Conservation (phyloP, 345 rosid species). For the Schrenkiella parvula region DNA sequence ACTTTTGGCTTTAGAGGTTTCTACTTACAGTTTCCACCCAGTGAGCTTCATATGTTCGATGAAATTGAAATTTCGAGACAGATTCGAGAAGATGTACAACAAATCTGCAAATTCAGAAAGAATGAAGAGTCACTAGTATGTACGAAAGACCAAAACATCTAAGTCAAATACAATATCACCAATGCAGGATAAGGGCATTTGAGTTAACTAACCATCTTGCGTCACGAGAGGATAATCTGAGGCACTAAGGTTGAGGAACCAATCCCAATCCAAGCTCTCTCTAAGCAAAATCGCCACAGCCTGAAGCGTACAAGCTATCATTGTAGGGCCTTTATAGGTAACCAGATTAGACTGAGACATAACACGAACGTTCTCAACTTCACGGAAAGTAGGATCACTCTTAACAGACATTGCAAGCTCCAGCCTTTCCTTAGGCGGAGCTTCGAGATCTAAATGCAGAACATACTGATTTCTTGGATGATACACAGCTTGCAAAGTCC, state of each 20-base stretch:
- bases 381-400: conserved; percentile 45
- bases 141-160: not conserved
- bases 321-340: conserved; percentile 86
- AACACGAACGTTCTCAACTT: conserved; percentile 71
- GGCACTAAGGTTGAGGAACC: conserved; percentile 91
- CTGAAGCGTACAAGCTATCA: conserved; percentile 90
- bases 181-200: not conserved
- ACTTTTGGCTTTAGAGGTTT: not conserved
- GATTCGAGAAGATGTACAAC: conserved; percentile 49
- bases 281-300: conserved; percentile 72
- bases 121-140: not conserved
- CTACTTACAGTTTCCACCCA: conserved; percentile 85
- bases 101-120: conserved; percentile 47
- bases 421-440: conserved; percentile 62
- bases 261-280: conserved; percentile 88
- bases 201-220: conserved; percentile 65
- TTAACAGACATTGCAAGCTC: conserved; percentile 58
- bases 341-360: conserved; percentile 70
- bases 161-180: conserved; percentile 1
- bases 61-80: conserved; percentile 65
- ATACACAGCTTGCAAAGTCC: conserved; percentile 71
- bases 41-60: conserved; percentile 84
- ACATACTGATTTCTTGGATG: conserved; percentile 87
- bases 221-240: conserved; percentile 90
- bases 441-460: conserved; percentile 81